Evolutionary conservation across 371 early-diverging fungal species (phyloP), one percentile per base, ranked within the genome.

Genomic region (Entomophthora muscae): DNA sequence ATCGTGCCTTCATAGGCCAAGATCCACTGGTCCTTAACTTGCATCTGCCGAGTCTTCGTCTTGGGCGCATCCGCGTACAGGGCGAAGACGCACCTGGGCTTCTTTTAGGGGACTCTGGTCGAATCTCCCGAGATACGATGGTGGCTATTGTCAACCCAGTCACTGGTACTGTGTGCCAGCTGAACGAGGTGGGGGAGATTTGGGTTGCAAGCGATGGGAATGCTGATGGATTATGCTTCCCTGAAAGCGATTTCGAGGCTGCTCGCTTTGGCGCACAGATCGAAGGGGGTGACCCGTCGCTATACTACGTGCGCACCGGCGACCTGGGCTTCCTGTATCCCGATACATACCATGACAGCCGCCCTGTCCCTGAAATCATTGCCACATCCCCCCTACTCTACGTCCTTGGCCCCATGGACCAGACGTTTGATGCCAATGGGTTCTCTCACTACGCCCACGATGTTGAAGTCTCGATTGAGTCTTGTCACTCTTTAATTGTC

Each of bases 251-350:
- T 1, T 57, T 67, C 10, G 71, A 72, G 53, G 64, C 52, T 1
- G 64, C 65, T 13, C 63, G 68, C 56, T 77, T 74, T 64, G 73
- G 68, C 32, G 78, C 76, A n/a, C 71, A 74, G 2, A 76, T 86
- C 52, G 75, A 76, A 1, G 84, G 83, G 28, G 78, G 80, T 26
- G 83, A 85, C 70, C 76, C 78, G 10, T 70, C 75, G 31, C 71
- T 83, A 53, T 79, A 70, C 28, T 92, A 88, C 70, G 80, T 85
- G 65, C 77, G 89, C 21, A 90, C 92, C 0, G 91, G 92, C 27
- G 89, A 88, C 69, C 71, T 85, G 32, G 92, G 92, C 0, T 92
- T 92, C 70, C 66, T 92, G 60, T 87, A 88, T 78, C 80, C 82
- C n/a, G 79, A 83, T 23, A 69, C 76, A 52, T 32, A 62, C 24